Base-by-base conservation (phyloP, 768 basidiomycete species). In the Asterophora lycoperdoides region DNA sequence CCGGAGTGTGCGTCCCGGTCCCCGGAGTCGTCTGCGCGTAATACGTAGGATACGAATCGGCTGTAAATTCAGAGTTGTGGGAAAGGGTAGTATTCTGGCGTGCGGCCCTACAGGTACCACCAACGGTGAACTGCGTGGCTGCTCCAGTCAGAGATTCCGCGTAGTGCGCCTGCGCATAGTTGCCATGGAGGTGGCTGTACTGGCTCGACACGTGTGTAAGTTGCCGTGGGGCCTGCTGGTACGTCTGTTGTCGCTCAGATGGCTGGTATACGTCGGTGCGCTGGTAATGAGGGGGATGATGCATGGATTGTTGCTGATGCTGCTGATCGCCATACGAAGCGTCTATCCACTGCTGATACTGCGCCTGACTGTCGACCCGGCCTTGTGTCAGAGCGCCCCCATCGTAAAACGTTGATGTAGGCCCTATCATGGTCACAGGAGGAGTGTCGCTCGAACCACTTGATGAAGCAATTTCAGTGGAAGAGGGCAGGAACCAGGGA, bases 401-500 rank as follows among this genome's bases (percentile, higher is more conserved):
- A 46, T 78, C 77, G 59, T 80, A 83, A 56, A 79, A 79, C 6
- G 78, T 71, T 8, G 78, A 69, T 0, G 71, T 68, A 13, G 80
- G 71, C 32, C 76, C 75, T 53, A 83, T 81, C 81, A 83, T 81
- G 37, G 51, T 30, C 8, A 62, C 58, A 38, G 54, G 34, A 15
- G 41, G 50, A 42, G 41, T 28, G 41, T 51, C 52, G 32, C 46
- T 53, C 15, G 51, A 52, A 40, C 46, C 52, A 58, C 56, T 52
- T 46, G 56, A 45, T 46, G 46, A 36, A 54, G 55, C 48, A 35
- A 49, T 45, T 17, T 38, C 46, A 28, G 42, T 46, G 15, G 54
- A 33, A 46, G 52, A 36, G 29, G 56, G 43, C 20, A 49, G 19
- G 37, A 48, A 48, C 51, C 53, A 56, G 33, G 42, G 28, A 41